These are phyloP conservation scores for Plasmodium ovale DNA, from an alignment of 169 alveolate species.

Conservation along the genomic window DNA sequence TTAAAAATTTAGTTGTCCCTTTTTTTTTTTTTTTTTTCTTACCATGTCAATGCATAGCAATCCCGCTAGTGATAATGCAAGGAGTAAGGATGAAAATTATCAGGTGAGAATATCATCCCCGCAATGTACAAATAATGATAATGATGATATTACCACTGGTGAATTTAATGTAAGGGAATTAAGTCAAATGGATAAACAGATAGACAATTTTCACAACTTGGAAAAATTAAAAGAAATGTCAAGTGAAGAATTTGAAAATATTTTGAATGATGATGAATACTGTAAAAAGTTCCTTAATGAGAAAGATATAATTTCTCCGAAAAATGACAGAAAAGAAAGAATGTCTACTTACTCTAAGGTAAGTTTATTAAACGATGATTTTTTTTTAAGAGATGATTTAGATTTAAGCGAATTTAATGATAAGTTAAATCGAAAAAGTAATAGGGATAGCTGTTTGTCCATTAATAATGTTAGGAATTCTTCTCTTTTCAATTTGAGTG, in stretches of 20 bases:
- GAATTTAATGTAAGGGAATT: background rate
- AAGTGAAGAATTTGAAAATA: constrained; percentile 31
- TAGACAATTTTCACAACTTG: background rate
- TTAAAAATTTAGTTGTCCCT: no score
- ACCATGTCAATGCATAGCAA: no score
- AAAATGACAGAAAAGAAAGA: constrained; percentile 3
- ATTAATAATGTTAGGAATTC: constrained; percentile 23
- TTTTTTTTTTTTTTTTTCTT: no score
- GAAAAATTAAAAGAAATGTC: constrained; percentile 47
- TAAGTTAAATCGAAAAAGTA: constrained; percentile 2
- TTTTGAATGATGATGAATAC: constrained; percentile 27
- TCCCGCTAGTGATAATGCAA: no score
- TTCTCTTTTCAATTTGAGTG: constrained; percentile 46
- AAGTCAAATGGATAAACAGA: constrained; percentile 1
- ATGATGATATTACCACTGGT: background rate
- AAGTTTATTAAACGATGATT: constrained; percentile 51
- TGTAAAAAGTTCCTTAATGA: background rate
- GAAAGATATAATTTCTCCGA: background rate
- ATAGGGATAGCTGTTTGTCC: constrained; percentile 21
- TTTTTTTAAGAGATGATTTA: constrained; percentile 17
- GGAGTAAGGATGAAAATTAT: no score
- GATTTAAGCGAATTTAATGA: background rate
- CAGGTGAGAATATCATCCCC: no score
- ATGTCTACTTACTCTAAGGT: constrained; percentile 14
- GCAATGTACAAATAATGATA: no score